Percentiles rank a stretch among this genome's conserved stretches.
These are phyloP conservation scores for Urochloa ruziziensis DNA, from an alignment of 176 grass and related monocot species.

Conservation along the genomic window DNA sequence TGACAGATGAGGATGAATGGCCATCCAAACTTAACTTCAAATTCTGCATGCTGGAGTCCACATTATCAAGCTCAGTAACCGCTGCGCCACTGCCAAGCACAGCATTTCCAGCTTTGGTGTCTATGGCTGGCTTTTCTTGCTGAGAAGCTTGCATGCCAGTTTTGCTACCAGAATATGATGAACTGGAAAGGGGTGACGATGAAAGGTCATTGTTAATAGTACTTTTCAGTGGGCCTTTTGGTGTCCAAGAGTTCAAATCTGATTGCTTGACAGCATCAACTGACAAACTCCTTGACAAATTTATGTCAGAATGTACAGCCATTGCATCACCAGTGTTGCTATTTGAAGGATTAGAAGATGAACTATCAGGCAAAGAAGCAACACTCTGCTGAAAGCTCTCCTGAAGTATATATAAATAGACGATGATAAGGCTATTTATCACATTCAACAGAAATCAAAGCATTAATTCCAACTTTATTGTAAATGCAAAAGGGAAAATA, in stretches of 20 bases:
- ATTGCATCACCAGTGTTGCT: constrained; percentile 38
- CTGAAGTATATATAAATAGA: constrained; percentile 52
- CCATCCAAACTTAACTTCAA: constrained; percentile 53
- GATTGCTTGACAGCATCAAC: constrained; percentile 31
- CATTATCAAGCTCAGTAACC: constrained; percentile 40
- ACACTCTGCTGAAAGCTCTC: constrained; percentile 45
- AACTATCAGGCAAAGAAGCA: constrained; percentile 51
- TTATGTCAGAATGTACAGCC: constrained; percentile 37
- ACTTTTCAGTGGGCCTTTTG: constrained; percentile 35
- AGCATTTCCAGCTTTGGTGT: constrained; percentile 28
- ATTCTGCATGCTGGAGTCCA: constrained; percentile 53
- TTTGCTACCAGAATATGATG: constrained; percentile 46
- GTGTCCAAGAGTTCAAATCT: constrained; percentile 38
- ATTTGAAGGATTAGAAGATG: constrained; percentile 50
- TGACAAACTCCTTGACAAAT: constrained; percentile 41
- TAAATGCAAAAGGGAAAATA: not conserved
- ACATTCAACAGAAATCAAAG: constrained; percentile 18
- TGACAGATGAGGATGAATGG: constrained; percentile 29
- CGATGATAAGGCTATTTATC: constrained; percentile 6
- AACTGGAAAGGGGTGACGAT: constrained; percentile 17
- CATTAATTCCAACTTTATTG: constrained; percentile 3
- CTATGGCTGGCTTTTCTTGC: constrained; percentile 32
- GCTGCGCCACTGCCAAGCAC: constrained; percentile 13
- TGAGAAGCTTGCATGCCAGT: constrained; percentile 21
- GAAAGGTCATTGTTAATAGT: constrained; percentile 21